These are phyloP conservation scores for Macrophomina phaseolina DNA, from an alignment of 2,329 filamentous ascomycete species.

Conservation along the genomic window DNA sequence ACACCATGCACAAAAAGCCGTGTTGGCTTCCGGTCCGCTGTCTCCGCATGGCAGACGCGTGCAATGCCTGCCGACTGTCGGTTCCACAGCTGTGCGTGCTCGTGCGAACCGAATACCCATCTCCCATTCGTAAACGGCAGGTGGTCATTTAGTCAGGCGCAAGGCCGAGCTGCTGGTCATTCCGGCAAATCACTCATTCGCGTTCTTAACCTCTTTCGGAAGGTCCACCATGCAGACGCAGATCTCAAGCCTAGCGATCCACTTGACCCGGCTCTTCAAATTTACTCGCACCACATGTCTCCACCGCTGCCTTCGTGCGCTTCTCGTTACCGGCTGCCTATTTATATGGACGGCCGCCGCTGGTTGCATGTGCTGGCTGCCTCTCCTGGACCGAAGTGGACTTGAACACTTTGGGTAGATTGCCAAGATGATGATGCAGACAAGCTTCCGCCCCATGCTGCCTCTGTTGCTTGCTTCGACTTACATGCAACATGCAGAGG, in stretches of 20 bases:
- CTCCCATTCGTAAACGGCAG: conserved; percentile 5
- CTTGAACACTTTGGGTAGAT: neutral
- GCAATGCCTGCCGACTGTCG: neutral
- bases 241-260: conserved; percentile 11
- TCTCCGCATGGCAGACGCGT: neutral
- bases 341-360: neutral
- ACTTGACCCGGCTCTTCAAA: conserved; percentile 10
- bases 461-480: conserved; percentile 15
- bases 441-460: conserved; percentile 6
- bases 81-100: neutral
- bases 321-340: neutral
- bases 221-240: conserved; percentile 9
- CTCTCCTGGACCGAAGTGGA: neutral
- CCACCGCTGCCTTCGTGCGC: neutral
- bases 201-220: conserved; percentile 5
- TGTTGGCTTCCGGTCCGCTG: neutral
- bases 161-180: neutral
- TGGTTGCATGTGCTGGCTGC: neutral
- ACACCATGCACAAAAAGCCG: neutral
- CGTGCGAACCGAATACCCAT: neutral
- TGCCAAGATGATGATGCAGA: conserved; percentile 11
- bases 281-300: neutral
- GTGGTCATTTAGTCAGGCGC: neutral
- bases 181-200: conserved; percentile 1
- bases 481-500: conserved; percentile 9